phyloP scores from a whole-genome alignment of 2,329 filamentous ascomycete species.

The Penicillium hesseltinei region DNA sequence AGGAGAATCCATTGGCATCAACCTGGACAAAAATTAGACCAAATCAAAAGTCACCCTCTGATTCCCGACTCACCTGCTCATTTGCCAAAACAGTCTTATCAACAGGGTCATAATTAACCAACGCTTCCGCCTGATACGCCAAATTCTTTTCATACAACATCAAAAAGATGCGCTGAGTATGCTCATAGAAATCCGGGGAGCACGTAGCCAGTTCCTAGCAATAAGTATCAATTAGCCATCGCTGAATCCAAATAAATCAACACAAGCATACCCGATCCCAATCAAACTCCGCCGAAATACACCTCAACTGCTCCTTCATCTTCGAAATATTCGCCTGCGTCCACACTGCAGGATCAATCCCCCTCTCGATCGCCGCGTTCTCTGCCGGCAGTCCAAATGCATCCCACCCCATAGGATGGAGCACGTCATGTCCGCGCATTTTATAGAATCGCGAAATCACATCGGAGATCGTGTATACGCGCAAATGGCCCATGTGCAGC shows the following conservation, averaged over 20 bases:
- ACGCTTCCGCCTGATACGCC: conserved; percentile 77
- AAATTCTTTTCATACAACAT: conserved; percentile 70
- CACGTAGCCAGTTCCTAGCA: conserved; percentile 77
- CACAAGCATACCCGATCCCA: conserved; percentile 68
- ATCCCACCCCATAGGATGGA: conserved; percentile 95
- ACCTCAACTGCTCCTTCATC: conserved; percentile 78
- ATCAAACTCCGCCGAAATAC: conserved; percentile 80
- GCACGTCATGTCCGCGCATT: conserved; percentile 70
- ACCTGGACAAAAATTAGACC: conserved; percentile 47
- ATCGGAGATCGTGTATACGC: conserved; percentile 89
- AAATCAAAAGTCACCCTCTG: neutral
- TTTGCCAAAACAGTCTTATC: conserved; percentile 89
- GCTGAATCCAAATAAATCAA: neutral
- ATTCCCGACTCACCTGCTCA: conserved; percentile 59
- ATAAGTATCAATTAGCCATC: neutral
- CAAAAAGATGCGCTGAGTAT: conserved; percentile 83
- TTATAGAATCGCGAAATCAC: conserved; percentile 73
- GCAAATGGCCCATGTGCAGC: conserved; percentile 80
- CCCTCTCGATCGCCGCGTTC: conserved; percentile 83
- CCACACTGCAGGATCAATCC: conserved; percentile 74
- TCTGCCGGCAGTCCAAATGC: conserved; percentile 87
- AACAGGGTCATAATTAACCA: conserved; percentile 88
- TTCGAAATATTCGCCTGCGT: conserved; percentile 74
- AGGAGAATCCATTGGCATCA: conserved; percentile 79
- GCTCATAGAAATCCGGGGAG: conserved; percentile 81